A percentile compares a stretch with the other conserved stretches of the same genome.
phyloP scores from a whole-genome alignment of 2,329 filamentous ascomycete genomes.

The Verruconis gallopava region DNA sequence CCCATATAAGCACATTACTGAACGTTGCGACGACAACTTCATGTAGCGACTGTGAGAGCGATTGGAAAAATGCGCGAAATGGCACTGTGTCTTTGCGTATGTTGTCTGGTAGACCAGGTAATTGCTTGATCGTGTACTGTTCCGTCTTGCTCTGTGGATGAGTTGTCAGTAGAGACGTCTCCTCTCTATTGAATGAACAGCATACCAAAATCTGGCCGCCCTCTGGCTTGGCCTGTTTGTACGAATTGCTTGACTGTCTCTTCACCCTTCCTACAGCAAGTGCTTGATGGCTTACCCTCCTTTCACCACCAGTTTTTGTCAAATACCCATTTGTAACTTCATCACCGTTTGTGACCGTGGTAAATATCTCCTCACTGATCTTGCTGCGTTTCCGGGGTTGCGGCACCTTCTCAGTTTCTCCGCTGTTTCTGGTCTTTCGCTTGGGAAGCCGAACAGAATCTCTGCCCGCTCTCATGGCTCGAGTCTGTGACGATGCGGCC shows the following conservation, averaged over 20 bases:
- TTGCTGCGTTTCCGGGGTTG: slow-evolving; percentile 32
- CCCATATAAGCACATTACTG: slow-evolving; percentile 79
- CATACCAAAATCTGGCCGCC: slow-evolving; percentile 53
- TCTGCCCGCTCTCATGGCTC: no score
- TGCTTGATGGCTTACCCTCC: slow-evolving; percentile 22
- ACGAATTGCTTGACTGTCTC: slow-evolving; percentile 17
- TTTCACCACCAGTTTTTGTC: slow-evolving; percentile 10
- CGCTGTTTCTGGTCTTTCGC: slow-evolving; percentile 32
- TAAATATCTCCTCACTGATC: slow-evolving; percentile 28
- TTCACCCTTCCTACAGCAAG: slow-evolving; percentile 28
- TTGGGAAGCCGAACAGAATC: slow-evolving; percentile 23
- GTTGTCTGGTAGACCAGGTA: slow-evolving; percentile 69
- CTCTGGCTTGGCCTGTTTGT: slow-evolving; percentile 54
- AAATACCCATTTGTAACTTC: background rate
- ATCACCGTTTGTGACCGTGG: slow-evolving; percentile 12
- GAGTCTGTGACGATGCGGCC: no score
- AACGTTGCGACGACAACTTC: slow-evolving; percentile 73
- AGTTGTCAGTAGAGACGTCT: slow-evolving; percentile 6
- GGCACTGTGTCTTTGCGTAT: slow-evolving; percentile 45
- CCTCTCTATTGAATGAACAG: slow-evolving; percentile 11
- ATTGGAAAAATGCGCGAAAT: slow-evolving; percentile 29
- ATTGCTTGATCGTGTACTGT: slow-evolving; percentile 73
- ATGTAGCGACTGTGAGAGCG: slow-evolving; percentile 39
- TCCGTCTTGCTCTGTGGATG: slow-evolving; percentile 59
- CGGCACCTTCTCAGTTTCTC: slow-evolving; percentile 12